These are phyloP conservation scores for Leptographium radiaticola DNA, from an alignment of 2,329 filamentous ascomycete genomes.

Conservation along the genomic window DNA sequence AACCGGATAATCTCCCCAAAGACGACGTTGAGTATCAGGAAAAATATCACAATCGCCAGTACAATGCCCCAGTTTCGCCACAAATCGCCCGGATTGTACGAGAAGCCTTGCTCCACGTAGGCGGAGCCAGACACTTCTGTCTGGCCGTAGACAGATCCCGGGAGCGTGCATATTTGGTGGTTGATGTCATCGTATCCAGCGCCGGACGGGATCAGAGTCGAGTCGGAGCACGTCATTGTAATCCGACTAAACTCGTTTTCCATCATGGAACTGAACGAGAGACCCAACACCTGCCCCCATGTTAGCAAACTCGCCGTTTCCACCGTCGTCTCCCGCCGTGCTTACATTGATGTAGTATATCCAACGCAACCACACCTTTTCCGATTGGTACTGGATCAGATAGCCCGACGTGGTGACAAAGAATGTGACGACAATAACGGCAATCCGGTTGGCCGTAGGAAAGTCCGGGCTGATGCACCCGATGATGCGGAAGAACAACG, in stretches of 20 bases:
- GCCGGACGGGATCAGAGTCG: conserved; percentile 59
- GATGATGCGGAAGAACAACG: conserved; percentile 62
- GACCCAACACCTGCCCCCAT: conserved; percentile 43
- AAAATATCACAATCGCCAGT: conserved; percentile 59
- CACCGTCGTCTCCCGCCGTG: background rate
- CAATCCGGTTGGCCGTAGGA: conserved; percentile 74
- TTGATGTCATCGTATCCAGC: conserved; percentile 56
- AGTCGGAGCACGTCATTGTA: conserved; percentile 53
- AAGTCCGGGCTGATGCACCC: conserved; percentile 69
- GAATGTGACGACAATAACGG: conserved; percentile 66
- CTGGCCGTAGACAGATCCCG: conserved; percentile 56
- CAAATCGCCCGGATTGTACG: conserved; percentile 51
- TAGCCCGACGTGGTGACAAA: conserved; percentile 74
- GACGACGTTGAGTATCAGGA: conserved; percentile 62
- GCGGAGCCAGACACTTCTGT: conserved; percentile 47
- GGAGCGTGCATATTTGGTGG: conserved; percentile 69
- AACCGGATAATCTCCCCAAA: conserved; percentile 69
- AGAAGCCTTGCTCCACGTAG: conserved; percentile 58
- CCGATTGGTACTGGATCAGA: conserved; percentile 63
- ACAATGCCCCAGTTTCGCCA: conserved; percentile 84
- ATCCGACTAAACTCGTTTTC: conserved; percentile 69
- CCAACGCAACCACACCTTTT: conserved; percentile 69
- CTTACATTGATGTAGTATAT: conserved; percentile 61
- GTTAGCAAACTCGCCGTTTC: background rate
- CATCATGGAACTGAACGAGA: conserved; percentile 70